Percentiles rank a stretch among this genome's conserved stretches.
phyloP scores from a whole-genome alignment of 345 rosid species.

The Raphanus sativus region DNA sequence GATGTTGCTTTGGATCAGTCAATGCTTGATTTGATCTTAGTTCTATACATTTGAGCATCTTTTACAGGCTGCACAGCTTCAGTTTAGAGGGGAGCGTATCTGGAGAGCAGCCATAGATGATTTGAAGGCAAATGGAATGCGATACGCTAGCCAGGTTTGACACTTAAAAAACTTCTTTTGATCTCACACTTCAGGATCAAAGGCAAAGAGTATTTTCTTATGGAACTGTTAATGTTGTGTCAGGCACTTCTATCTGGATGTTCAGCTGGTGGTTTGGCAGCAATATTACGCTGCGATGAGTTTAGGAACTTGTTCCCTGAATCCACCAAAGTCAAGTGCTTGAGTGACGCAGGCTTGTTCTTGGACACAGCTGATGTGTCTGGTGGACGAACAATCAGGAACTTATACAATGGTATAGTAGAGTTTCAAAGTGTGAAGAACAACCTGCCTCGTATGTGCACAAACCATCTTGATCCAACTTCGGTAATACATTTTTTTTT shows the following conservation, averaged over 20 bases:
- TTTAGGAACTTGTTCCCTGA: slow-evolving; percentile 67
- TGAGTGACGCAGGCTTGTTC: slow-evolving; percentile 96
- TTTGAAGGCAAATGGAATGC: slow-evolving; percentile 83
- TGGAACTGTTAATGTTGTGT: slow-evolving; percentile 13
- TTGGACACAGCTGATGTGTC: slow-evolving; percentile 85
- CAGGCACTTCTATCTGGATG: slow-evolving; percentile 96
- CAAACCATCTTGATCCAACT: slow-evolving; percentile 77
- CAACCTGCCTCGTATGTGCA: slow-evolving; percentile 76
- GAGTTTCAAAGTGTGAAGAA: slow-evolving; percentile 62
- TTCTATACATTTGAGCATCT: background rate
- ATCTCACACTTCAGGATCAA: background rate
- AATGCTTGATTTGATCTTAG: background rate
- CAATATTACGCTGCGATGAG: slow-evolving; percentile 85
- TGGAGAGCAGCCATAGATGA: slow-evolving; percentile 89
- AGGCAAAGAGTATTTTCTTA: background rate
- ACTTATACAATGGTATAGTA: slow-evolving; percentile 70
- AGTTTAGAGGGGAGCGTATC: slow-evolving; percentile 92
- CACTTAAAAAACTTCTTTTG: slow-evolving; percentile 10
- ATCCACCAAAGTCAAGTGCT: slow-evolving; percentile 79
- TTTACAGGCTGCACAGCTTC: slow-evolving; percentile 72
- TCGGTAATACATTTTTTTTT: slow-evolving; percentile 49
- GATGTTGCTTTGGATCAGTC: too few relatives aligned
- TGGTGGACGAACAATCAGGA: slow-evolving; percentile 80
- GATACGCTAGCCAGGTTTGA: slow-evolving; percentile 63
- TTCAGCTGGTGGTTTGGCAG: slow-evolving; percentile 95